Conservation (phyloP, 2,329 filamentous ascomycete genomes). For the Stylonectria norvegica region DNA sequence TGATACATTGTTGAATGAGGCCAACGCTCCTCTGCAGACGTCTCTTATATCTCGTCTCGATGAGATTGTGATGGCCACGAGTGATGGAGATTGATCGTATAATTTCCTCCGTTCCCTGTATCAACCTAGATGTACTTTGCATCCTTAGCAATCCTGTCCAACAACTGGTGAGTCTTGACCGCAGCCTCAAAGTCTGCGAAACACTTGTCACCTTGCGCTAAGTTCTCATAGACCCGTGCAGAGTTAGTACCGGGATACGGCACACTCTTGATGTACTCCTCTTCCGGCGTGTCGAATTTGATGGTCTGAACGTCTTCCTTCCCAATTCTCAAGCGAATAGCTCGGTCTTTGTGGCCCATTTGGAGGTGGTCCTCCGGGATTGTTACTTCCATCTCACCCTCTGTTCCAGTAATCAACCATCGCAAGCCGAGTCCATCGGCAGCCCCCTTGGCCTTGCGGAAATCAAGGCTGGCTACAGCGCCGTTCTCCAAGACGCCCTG, state of each 20-base stretch:
- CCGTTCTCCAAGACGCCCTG: slow-evolving; percentile 9
- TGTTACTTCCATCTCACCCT: slow-evolving; percentile 8
- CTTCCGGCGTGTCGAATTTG: not conserved
- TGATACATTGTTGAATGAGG: no score
- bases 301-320: not conserved
- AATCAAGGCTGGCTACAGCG: slow-evolving; percentile 2
- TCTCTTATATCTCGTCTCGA: no score
- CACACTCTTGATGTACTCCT: not conserved
- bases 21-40: no score
- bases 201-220: not conserved
- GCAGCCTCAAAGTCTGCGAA: not conserved
- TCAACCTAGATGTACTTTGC: not conserved
- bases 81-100: no score
- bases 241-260: not conserved
- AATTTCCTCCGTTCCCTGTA: no score
- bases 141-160: not conserved
- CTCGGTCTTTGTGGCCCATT: not conserved
- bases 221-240: not conserved
- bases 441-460: slow-evolving; percentile 4
- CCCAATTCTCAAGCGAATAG: not conserved
- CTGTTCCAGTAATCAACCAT: slow-evolving; percentile 11
- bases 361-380: not conserved
- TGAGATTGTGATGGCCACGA: no score
- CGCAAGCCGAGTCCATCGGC: slow-evolving; percentile 7
- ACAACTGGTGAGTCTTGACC: not conserved